Conservation (phyloP, 2,329 filamentous ascomycete genomes). For the Volutella citrinella region DNA sequence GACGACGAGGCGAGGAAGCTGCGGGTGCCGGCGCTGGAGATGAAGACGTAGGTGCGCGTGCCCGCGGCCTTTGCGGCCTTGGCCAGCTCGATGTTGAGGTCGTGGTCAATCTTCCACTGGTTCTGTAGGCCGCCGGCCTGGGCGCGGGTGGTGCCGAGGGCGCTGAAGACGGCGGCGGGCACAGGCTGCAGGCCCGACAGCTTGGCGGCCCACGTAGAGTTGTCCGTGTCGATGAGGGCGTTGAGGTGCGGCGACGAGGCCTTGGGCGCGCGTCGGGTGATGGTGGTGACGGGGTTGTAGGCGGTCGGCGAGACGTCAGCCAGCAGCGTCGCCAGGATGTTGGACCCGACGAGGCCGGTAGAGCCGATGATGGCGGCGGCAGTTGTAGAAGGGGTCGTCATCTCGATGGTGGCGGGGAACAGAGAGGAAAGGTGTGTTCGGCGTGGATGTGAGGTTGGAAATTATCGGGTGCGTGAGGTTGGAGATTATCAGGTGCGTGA, state of each 20-base stretch:
- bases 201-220: conserved; percentile 62
- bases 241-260: conserved; percentile 58
- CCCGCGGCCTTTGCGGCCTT: conserved; percentile 71
- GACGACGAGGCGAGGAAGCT: conserved; percentile 40
- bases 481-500: no score
- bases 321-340: conserved; percentile 70
- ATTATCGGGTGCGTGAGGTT: no score
- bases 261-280: conserved; percentile 63
- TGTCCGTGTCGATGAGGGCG: conserved; percentile 62
- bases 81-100: conserved; percentile 78
- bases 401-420: conserved; percentile 2
- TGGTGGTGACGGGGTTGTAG: conserved; percentile 57
- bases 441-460: background rate
- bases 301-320: conserved; percentile 46
- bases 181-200: conserved; percentile 53
- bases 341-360: conserved; percentile 67
- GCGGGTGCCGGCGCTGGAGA: conserved; percentile 57
- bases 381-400: conserved; percentile 32
- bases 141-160: conserved; percentile 75
- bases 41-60: conserved; percentile 71
- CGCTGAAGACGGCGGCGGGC: conserved; percentile 69
- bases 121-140: conserved; percentile 72
- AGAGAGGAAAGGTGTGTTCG: background rate
- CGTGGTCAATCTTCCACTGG: conserved; percentile 86
- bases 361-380: conserved; percentile 57